A percentile compares a stretch with the other conserved stretches of the same genome.
Conservation (phyloP, 768 basidiomycete genomes). For the Leccinum obscurum region DNA sequence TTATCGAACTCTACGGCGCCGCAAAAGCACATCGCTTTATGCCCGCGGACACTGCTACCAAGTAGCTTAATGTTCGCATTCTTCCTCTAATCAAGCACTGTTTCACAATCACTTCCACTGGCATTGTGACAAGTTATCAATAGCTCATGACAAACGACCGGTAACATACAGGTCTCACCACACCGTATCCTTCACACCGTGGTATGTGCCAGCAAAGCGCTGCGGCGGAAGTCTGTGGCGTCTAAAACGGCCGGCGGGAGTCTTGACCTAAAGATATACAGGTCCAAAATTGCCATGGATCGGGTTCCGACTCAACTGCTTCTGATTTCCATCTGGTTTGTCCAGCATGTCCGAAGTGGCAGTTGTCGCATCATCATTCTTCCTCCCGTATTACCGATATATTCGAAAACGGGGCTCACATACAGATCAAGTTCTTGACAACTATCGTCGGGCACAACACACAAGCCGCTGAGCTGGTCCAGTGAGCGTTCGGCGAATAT, state of each 20-base stretch:
- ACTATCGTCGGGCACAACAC: not conserved
- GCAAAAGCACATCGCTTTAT: not conserved
- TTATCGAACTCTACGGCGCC: not conserved
- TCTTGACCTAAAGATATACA: too few species aligned
- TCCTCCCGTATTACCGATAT: not conserved
- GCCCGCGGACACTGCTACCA: not conserved
- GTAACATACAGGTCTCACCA: not conserved
- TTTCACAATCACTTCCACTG: not conserved
- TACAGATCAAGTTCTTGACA: not conserved
- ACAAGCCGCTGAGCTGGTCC: not conserved
- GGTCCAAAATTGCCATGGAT: not conserved
- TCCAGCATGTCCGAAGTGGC: too few species aligned
- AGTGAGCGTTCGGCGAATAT: not conserved
- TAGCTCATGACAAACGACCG: not conserved
- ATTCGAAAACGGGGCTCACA: not conserved
- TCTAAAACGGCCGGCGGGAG: too few species aligned
- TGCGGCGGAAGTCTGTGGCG: too few species aligned
- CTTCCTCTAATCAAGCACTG: not conserved
- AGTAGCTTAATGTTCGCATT: not conserved
- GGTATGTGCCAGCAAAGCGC: too few species aligned
- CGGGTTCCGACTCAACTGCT: too few species aligned
- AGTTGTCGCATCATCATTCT: too few species aligned
- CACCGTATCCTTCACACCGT: not conserved
- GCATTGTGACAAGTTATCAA: not conserved
- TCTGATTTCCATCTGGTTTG: too few species aligned